Evolutionary conservation across 2,329 filamentous ascomycete species (phyloP).

Genomic region (Blastomyces gilchristii): DNA sequence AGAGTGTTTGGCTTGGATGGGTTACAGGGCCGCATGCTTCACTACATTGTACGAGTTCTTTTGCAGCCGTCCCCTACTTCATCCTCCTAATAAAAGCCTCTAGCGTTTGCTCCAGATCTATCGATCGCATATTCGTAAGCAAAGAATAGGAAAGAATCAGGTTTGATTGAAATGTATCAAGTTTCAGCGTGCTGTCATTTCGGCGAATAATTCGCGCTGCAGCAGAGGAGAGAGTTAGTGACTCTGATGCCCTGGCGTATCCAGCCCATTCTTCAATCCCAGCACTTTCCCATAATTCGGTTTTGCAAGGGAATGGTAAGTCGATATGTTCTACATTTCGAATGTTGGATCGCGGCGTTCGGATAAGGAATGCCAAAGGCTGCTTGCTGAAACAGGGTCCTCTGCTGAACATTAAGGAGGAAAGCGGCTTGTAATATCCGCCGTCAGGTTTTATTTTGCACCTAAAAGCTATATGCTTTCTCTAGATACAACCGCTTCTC

Average conservation of each 20-base stretch:
- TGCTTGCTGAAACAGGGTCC: conserved; percentile 26
- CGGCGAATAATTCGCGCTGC: conserved; percentile 11
- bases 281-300: conserved; percentile 25
- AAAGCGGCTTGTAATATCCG: conserved; percentile 27
- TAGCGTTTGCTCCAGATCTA: conserved; percentile 13
- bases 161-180: conserved; percentile 20
- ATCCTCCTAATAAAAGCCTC: conserved; percentile 11
- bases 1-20: conserved; percentile 14
- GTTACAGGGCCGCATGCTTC: neutral
- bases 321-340: conserved; percentile 14
- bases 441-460: conserved; percentile 27
- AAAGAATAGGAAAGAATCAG: conserved; percentile 19
- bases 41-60: neutral
- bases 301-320: conserved; percentile 25
- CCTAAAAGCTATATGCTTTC: conserved; percentile 27
- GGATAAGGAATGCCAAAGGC: conserved; percentile 20
- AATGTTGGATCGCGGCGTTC: conserved; percentile 8
- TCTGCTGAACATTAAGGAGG: conserved; percentile 27
- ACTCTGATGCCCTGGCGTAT: conserved; percentile 15
- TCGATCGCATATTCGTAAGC: conserved; percentile 9
- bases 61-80: neutral
- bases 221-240: conserved; percentile 15
- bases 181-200: conserved; percentile 4
- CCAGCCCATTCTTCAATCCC: conserved; percentile 22
- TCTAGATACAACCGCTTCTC: conserved; percentile 20